Base-by-base conservation (phyloP, 441 rosid species). In the Francoa sonchifolia region DNA sequence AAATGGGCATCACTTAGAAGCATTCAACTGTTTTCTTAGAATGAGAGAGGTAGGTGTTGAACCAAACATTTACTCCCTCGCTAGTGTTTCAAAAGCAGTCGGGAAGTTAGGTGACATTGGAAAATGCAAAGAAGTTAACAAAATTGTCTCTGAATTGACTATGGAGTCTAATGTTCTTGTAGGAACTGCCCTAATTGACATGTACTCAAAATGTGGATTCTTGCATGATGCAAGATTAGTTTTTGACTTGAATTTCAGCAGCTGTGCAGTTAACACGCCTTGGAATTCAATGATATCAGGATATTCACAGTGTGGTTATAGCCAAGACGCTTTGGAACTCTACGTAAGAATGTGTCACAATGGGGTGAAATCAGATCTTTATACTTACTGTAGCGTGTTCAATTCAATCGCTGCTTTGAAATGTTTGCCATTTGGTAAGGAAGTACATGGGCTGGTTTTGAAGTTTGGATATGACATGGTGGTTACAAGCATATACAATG, bases 281-380 rank as follows among this genome's bases (percentile, higher is more conserved):
- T 71, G 71, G 71, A 71, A 67, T 40, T 68, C 67, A 26, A 61
- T 67, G 60, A 55, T 71, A 48, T 61, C 74, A 3, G 64, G 59
- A 38, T 67, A 58, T 33, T 55, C 62, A 1, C 41, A 43, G 34
- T 37, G 44, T 34, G 42, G 55, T 5, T 9, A 22, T 10, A 17
- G 48, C 34, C 49, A 42, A 55, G 74, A 67, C 28, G 60, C 68
- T 34, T 19, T 64, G 44, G 44, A 52, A 4, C 28, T 64, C 41
- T 71, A 40, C 21, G 18, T 58, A 27, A 56, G 46, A 50, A 64
- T 71, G 71, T 50, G 66, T 42, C 59, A 28, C 19, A 52, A 50
- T 33, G 26, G 39, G 28, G 22, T 67, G 16, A 7, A 46, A 19
- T 48, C 57, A 16, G 74, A 64, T 40, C 21, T 49, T 13, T 71